Conservation (phyloP, 2,329 filamentous ascomycete species). For the Cadophora luteo-olivacea region DNA sequence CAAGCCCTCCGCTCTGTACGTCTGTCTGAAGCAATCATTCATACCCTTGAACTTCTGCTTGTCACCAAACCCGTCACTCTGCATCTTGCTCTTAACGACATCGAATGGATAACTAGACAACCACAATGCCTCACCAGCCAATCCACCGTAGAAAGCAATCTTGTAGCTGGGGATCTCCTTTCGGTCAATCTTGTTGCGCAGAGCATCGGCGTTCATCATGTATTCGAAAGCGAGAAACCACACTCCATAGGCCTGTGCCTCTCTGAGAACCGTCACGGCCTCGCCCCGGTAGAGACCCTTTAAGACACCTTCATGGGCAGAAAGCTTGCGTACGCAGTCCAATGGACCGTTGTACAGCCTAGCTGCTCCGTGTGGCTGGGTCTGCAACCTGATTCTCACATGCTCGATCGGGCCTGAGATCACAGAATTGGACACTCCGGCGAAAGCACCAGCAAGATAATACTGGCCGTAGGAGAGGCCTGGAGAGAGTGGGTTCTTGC, state of each 20-base stretch:
- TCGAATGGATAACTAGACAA: slow-evolving; percentile 93
- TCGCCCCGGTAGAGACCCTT: slow-evolving; percentile 85
- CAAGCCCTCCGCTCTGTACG: slow-evolving; percentile 76
- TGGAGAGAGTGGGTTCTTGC: slow-evolving; percentile 45
- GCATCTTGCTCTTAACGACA: slow-evolving; percentile 99
- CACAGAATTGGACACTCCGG: slow-evolving; percentile 86
- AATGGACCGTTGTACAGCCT: slow-evolving; percentile 83
- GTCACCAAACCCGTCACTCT: slow-evolving; percentile 87
- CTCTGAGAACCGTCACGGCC: slow-evolving; percentile 83
- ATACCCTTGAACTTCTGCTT: slow-evolving; percentile 78
- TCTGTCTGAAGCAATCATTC: slow-evolving; percentile 88
- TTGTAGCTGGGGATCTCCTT: slow-evolving; percentile 83
- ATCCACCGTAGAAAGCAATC: slow-evolving; percentile 88
- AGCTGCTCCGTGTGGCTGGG: slow-evolving; percentile 85
- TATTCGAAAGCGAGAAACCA: slow-evolving; percentile 98
- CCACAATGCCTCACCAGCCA: slow-evolving; percentile 95
- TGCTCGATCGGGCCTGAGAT: slow-evolving; percentile 95
- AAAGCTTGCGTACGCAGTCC: slow-evolving; percentile 90
- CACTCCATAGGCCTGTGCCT: slow-evolving; percentile 92
- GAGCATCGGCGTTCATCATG: slow-evolving; percentile 89
- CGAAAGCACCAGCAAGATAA: slow-evolving; percentile 89
- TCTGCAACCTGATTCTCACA: slow-evolving; percentile 93
- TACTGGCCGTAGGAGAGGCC: slow-evolving; percentile 83
- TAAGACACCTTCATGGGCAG: slow-evolving; percentile 68
- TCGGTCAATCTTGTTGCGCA: slow-evolving; percentile 76